Conservation (phyloP, 108 stramenopile genomes). For the Mediolabrus comicus region DNA sequence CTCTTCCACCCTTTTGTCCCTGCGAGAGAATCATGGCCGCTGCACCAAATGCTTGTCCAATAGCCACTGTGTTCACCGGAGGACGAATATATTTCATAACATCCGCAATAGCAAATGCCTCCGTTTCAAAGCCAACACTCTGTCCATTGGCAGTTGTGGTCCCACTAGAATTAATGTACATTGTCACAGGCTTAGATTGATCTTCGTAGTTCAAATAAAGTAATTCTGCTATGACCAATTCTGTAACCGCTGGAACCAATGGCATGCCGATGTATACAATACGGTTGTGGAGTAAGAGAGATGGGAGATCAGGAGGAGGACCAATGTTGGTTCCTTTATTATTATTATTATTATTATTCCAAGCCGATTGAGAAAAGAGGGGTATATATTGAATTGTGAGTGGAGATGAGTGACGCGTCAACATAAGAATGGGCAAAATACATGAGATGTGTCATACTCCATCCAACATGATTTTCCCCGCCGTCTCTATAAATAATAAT, state of each 20-base stretch:
- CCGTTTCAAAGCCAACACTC: slow-evolving; percentile 95
- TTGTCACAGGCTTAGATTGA: slow-evolving; percentile 86
- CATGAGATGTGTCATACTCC: too few relatives aligned
- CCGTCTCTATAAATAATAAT: too few relatives aligned
- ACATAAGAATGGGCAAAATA: too few relatives aligned
- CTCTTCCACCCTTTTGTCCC: slow-evolving; percentile 91
- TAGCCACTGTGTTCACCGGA: slow-evolving; percentile 93
- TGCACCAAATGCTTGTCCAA: slow-evolving; percentile 97
- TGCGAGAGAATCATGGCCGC: slow-evolving; percentile 95
- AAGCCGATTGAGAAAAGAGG: not conserved
- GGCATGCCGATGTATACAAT: slow-evolving; percentile 99
- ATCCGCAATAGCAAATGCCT: slow-evolving; percentile 98
- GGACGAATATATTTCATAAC: slow-evolving; percentile 97
- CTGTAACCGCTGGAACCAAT: slow-evolving; percentile 94
- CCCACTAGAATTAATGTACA: slow-evolving; percentile 98
- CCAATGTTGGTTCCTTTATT: slow-evolving; percentile 81
- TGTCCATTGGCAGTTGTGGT: slow-evolving; percentile 90
- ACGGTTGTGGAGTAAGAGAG: slow-evolving; percentile 95
- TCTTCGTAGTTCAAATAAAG: slow-evolving; percentile 95
- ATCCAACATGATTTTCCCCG: too few relatives aligned
- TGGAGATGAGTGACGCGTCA: too few relatives aligned
- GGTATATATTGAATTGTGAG: not conserved
- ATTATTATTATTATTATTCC: slow-evolving; percentile 2
- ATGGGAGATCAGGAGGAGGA: slow-evolving; percentile 98
- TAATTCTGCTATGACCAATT: slow-evolving; percentile 94